Base-by-base conservation (phyloP, 2,329 filamentous ascomycete species). In the Penicillium concentricum region DNA sequence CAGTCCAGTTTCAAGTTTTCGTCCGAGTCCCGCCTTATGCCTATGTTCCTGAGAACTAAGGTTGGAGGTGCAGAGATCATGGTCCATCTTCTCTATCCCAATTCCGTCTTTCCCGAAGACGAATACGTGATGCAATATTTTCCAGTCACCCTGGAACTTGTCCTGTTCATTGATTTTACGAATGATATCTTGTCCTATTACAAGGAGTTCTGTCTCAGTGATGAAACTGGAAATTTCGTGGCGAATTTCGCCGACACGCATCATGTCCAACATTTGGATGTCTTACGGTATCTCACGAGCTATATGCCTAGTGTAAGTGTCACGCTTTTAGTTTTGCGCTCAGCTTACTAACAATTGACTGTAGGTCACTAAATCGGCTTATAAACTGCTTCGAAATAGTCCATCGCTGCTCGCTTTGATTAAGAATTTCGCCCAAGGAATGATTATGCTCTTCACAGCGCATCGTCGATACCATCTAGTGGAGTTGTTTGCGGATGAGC, bases 151-250 rank as follows among this genome's bases (percentile, higher is more conserved):
- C 53, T 59, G 32, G 59, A 61, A 28, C 53, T 59, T 20, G 30
- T 55, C 7, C 38, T 59, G 8, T 57, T 57, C 37, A 59, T 52
- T n/a, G 53, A 61, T 24, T 57, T 59, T 20, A 57, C 57, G 10
- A 61, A 61, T 54, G 59, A 61, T 26, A 57, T 61, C 30, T 32
- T 61, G 18, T 61, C 57, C 0, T 61, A 61, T 37, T 61, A 61
- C 24, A 61, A 61, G 37, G 59, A 61, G 30, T 57, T 59, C 42
- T 24, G 49, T 34, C 37, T 59, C 30, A 12, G 10, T 1, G 16
- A 59, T 20, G 59, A 61, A 37, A 57, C 26, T 22, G 57, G 52
- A 10, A 54, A 57, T 44, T 61, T 61, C 10, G 49, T 61, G 39
- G 44, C 49, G 8, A 61, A 59, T 32, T 57, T 59, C 9, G 56